These are phyloP conservation scores for Sphagnum magellanicum DNA, from an alignment of 228 moss, liverwort and hornwort genomes.

Conservation along the genomic window DNA sequence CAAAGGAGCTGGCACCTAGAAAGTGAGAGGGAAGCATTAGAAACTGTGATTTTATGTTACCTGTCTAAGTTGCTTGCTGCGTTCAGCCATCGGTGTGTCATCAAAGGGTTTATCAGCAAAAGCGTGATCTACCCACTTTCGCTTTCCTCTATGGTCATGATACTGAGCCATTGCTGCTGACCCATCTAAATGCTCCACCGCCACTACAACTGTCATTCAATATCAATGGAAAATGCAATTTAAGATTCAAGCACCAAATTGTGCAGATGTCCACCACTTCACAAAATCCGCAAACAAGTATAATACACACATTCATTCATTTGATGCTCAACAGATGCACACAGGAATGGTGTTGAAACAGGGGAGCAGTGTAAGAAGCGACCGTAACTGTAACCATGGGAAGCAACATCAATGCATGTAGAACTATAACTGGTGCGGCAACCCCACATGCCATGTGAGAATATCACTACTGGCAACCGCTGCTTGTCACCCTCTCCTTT, in stretches of 20 bases:
- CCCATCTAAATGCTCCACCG: conserved; percentile 92
- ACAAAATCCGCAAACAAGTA: not conserved
- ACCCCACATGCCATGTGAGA: conserved; percentile 93
- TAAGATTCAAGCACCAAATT: too few species aligned
- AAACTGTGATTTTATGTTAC: conserved; percentile 9
- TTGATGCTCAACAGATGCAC: not conserved
- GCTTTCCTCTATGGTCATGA: conserved; percentile 59
- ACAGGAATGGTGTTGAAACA: not conserved
- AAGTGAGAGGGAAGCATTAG: too few species aligned
- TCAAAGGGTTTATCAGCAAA: conserved; percentile 22
- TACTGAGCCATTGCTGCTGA: conserved; percentile 76
- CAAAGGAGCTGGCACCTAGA: too few species aligned
- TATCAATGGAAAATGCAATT: not conserved
- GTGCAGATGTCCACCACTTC: too few species aligned
- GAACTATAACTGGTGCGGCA: conserved; percentile 83
- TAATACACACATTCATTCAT: not conserved
- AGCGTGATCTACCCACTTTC: conserved; percentile 59
- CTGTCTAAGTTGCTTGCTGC: conserved; percentile 57
- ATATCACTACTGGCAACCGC: conserved; percentile 78
- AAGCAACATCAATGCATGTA: conserved; percentile 85
- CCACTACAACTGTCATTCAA: conserved; percentile 70
- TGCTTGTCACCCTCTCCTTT: conserved; percentile 49
- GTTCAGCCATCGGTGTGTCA: conserved; percentile 38
- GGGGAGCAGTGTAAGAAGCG: not conserved
- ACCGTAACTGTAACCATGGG: conserved; percentile 76